Base-by-base conservation (phyloP, 208 protist species). In the Naegleria lovaniensis region DNA sequence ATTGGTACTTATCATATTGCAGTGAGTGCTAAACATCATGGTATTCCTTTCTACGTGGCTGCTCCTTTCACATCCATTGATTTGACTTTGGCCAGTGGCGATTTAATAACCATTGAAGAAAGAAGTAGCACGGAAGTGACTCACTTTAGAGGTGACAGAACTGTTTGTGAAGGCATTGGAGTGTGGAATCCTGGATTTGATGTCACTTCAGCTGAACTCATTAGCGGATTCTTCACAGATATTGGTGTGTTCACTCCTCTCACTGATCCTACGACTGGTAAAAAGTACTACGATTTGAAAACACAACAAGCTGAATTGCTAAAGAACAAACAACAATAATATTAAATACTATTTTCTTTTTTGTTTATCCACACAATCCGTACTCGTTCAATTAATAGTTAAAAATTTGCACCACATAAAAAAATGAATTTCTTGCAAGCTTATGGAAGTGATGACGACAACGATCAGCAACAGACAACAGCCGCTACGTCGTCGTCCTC, bases 121-220 rank as follows among this genome's bases (percentile, higher is more conserved):
- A 96, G 97, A 86, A 93, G 95, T 43, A 93, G 94, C 83, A 94
- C 92, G 5, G 97, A 98, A 94, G 96, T 98, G 36, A 98, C 96
- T 52, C 96, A 95, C 59, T 95, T 95, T 93, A 97, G 94, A 38
- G 19, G 7, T 38, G 92, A 95, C 92, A 95, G 94, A 43, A 94
- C 98, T 39, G 97, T 98, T 85, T 95, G 95, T 7, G 94, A 95
- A 6, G 95, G 95, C 0, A 93, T 98, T 52, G 91, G 89, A 38
- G 95, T 98, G 58, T 99, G 97, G 97, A 99, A 99, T 92, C 98
- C 98, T 1, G 96, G 97, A 11, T 99, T 99, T 92, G 97, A 99
- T 93, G 97, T 99, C n/a, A 99, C 98, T 0, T 97, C 98, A 2
- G 95, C 93, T 19, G 93, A 92, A 59, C 94, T 99, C 7, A 98